Evolutionary conservation across 768 basidiomycete species (phyloP).

Genomic region (Kwoniella pini): DNA sequence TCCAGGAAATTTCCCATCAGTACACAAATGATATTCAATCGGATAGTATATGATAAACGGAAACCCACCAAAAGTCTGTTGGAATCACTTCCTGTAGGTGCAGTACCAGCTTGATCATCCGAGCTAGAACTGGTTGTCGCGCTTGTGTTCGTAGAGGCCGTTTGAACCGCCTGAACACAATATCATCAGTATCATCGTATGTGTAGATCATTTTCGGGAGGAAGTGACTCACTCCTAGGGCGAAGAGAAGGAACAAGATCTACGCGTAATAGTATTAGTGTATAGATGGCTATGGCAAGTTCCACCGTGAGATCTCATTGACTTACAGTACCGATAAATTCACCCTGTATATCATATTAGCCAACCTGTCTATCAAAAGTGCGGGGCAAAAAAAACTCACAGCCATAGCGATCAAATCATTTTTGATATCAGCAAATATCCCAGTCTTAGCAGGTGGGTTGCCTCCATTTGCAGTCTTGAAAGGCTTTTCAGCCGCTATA

Average conservation of each 20-base stretch:
- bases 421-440: conserved; percentile 21
- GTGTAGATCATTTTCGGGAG: neutral
- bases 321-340: conserved; percentile 46
- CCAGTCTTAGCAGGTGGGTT: conserved; percentile 6
- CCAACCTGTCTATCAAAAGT: neutral
- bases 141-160: conserved; percentile 32
- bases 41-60: neutral
- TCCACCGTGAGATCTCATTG: too few relatives aligned
- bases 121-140: conserved; percentile 4
- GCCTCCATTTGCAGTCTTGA: neutral
- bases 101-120: conserved; percentile 2
- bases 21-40: neutral
- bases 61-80: conserved; percentile 15
- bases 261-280: neutral
- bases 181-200: neutral
- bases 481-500: conserved; percentile 7
- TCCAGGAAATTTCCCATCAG: neutral
- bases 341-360: conserved; percentile 27
- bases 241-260: conserved; percentile 47
- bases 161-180: conserved; percentile 36
- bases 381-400: conserved; percentile 10
- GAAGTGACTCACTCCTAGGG: conserved; percentile 36
- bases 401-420: conserved; percentile 22
- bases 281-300: neutral
- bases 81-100: conserved; percentile 13